phyloP scores from a whole-genome alignment of 2,329 filamentous ascomycete species.

The Cladosporium sp. region DNA sequence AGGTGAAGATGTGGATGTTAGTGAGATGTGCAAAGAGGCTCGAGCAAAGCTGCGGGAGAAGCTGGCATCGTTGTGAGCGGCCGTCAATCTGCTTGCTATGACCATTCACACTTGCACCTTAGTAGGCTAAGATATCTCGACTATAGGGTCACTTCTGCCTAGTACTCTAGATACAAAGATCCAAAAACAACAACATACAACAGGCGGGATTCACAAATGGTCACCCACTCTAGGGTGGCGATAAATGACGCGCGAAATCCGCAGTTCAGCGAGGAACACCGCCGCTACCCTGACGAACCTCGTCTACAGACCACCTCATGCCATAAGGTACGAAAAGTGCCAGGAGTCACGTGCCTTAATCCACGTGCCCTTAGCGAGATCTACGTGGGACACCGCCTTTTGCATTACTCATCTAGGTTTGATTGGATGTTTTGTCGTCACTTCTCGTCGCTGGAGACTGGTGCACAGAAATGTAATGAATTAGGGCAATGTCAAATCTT shows the following conservation, averaged over 20 bases:
- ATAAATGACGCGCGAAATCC: no score
- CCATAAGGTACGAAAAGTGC: no score
- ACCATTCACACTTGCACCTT: neutral
- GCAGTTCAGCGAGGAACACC: no score
- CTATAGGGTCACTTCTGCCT: no score
- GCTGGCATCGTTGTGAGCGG: conserved; percentile 2
- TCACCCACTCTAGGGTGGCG: no score
- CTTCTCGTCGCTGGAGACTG: neutral
- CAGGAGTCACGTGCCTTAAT: no score
- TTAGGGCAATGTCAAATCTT: neutral
- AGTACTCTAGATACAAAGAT: no score
- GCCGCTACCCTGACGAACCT: no score
- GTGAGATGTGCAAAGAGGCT: conserved; percentile 25
- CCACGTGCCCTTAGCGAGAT: neutral
- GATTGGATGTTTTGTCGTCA: neutral
- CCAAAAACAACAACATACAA: no score
- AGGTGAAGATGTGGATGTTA: conserved; percentile 25
- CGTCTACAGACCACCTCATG: no score
- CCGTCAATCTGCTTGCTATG: neutral
- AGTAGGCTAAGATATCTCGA: neutral
- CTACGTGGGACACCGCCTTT: neutral
- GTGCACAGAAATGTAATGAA: neutral
- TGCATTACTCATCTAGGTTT: neutral
- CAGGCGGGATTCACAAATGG: no score
- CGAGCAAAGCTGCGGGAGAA: conserved; percentile 21